Conservation (phyloP, 2,329 filamentous ascomycete genomes). For the Rhynchosporium graminicola region DNA sequence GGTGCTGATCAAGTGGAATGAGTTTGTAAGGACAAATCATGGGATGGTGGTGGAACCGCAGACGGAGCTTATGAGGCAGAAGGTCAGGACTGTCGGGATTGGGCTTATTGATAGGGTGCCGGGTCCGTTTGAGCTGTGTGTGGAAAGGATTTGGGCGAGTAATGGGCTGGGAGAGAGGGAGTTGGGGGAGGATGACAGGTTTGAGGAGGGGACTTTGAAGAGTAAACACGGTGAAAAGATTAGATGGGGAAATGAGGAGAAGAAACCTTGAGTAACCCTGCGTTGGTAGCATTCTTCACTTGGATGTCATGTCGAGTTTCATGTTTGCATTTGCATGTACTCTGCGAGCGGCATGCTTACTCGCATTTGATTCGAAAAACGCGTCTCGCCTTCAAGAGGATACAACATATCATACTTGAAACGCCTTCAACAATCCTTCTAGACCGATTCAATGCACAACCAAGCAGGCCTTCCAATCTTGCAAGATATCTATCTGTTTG, state of each 20-base stretch:
- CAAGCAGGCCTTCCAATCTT: background rate
- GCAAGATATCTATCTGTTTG: background rate
- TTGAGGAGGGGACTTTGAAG: conserved; percentile 44
- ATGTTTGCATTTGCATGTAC: background rate
- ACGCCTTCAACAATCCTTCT: background rate
- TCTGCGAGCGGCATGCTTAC: too few relatives aligned
- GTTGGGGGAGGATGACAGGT: conserved; percentile 34
- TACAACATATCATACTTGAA: background rate
- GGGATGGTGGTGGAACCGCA: conserved; percentile 92
- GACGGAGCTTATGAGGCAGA: conserved; percentile 82
- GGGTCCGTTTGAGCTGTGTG: conserved; percentile 83
- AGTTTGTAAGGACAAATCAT: conserved; percentile 94
- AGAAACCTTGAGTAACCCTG: conserved; percentile 1
- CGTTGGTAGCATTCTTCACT: background rate
- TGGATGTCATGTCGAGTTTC: background rate
- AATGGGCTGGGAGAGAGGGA: conserved; percentile 50
- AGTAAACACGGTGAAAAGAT: conserved; percentile 48
- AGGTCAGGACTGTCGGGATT: conserved; percentile 82
- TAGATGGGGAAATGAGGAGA: conserved; percentile 43
- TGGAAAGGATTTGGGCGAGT: conserved; percentile 89
- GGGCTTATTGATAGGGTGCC: conserved; percentile 86
- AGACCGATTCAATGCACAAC: background rate
- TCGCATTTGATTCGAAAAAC: background rate
- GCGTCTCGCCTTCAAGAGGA: background rate
- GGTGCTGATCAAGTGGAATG: conserved; percentile 83